A percentile compares a stretch with the other conserved stretches of the same genome.
These are phyloP conservation scores for Conticribra weissflogii DNA, from an alignment of 108 stramenopile species.

Conservation along the genomic window DNA sequence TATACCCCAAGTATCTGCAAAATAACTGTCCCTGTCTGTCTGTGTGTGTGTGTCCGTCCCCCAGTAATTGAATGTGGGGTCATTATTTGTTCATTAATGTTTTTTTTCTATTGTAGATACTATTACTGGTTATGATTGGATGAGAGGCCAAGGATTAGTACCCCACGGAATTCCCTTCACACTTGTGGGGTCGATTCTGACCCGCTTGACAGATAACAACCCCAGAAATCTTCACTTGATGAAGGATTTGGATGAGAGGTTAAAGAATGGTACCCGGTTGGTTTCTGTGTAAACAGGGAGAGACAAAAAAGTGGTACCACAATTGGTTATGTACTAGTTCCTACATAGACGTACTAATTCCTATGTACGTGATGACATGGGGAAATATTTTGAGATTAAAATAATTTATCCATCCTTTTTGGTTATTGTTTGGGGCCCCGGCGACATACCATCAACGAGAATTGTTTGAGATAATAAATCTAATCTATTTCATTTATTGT, in stretches of 20 bases:
- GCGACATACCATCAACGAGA: conserved; percentile 13
- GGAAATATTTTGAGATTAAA: conserved; percentile 16
- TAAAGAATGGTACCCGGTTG: conserved; percentile 15
- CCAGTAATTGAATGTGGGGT: too few relatives aligned
- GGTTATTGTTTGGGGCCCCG: conserved; percentile 15
- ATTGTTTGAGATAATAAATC: conserved; percentile 16
- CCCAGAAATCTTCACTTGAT: conserved; percentile 15
- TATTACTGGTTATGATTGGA: conserved; percentile 14
- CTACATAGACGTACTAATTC: conserved; percentile 15
- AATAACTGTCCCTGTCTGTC: too few relatives aligned
- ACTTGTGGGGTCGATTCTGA: conserved; percentile 15
- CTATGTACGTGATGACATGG: conserved; percentile 15
- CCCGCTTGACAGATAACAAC: conserved; percentile 15
- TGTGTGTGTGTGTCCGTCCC: too few relatives aligned
- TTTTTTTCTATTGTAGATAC: conserved; percentile 8
- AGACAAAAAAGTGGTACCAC: conserved; percentile 14
- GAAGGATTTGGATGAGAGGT: conserved; percentile 15
- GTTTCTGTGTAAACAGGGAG: conserved; percentile 15
- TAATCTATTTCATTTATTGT: conserved; percentile 16
- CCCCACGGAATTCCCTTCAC: conserved; percentile 15
- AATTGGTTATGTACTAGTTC: conserved; percentile 15
- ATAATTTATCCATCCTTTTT: conserved; percentile 16
- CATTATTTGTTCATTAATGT: neutral
- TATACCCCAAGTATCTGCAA: too few relatives aligned
- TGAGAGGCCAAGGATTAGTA: conserved; percentile 14